These are phyloP conservation scores for Rhodomyrtus psidioides DNA, from an alignment of 441 rosid genomes.

Conservation along the genomic window DNA sequence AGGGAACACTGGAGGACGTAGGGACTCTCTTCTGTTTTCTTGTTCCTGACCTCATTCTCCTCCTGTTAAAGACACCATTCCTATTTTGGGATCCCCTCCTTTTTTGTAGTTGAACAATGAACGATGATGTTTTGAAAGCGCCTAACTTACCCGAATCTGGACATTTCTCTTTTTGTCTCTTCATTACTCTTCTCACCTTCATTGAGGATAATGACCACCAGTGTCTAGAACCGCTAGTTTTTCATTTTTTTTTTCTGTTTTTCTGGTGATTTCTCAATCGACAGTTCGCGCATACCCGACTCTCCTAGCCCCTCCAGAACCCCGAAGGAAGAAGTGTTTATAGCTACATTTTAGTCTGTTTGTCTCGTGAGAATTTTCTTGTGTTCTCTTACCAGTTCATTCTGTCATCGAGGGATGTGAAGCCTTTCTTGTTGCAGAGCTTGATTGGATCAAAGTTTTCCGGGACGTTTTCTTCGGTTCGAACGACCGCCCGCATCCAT, in stretches of 20 bases:
- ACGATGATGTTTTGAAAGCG: not conserved
- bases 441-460: not conserved
- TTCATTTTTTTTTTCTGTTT: not conserved
- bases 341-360: not conserved
- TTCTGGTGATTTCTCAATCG: not conserved
- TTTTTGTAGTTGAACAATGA: not conserved
- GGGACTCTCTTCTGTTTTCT: not conserved
- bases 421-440: not conserved
- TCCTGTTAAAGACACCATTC: not conserved
- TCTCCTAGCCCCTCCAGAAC: not conserved
- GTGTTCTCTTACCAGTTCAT: not conserved
- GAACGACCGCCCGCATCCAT: not conserved
- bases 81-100: not conserved
- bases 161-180: not conserved
- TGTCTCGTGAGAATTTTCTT: not conserved
- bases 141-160: not conserved
- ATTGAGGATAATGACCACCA: not conserved
- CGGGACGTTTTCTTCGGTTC: not conserved
- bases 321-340: not conserved
- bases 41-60: not conserved
- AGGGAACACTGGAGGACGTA: not conserved
- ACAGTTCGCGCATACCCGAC: not conserved
- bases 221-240: not conserved
- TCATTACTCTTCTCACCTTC: not conserved
- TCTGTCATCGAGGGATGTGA: not conserved